Conservation (phyloP, 108 stramenopile genomes). For the Discostella stelligeroides region DNA sequence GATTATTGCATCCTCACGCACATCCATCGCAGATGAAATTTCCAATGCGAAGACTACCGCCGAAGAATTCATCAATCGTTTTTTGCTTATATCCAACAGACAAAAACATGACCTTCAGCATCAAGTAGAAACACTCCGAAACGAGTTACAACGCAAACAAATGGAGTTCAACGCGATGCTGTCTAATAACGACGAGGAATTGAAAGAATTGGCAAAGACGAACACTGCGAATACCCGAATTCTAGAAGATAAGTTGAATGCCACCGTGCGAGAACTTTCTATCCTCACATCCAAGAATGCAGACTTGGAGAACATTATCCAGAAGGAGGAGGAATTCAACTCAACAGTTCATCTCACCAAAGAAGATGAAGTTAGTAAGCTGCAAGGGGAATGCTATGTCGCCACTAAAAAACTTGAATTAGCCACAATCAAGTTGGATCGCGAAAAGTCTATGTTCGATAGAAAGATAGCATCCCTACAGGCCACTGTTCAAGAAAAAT, state of each 20-base stretch:
- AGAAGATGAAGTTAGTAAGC: neutral
- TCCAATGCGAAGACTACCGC: neutral
- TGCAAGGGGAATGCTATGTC: conserved; percentile 3
- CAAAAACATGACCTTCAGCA: neutral
- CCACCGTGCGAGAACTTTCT: no score
- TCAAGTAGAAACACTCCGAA: neutral
- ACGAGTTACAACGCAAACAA: neutral
- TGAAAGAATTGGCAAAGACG: neutral
- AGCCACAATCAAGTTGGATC: conserved; percentile 13
- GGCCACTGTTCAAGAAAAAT: neutral
- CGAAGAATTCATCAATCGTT: neutral
- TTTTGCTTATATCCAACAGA: neutral
- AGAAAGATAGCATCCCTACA: conserved; percentile 9
- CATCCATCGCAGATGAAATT: neutral
- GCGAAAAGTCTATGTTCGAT: conserved; percentile 4
- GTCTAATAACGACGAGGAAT: neutral
- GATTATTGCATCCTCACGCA: neutral
- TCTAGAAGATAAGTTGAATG: no score
- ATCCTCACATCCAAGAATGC: neutral
- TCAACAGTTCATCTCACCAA: neutral
- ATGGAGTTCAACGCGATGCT: neutral
- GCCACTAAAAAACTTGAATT: neutral
- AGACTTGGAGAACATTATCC: neutral
- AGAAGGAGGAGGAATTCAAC: neutral
- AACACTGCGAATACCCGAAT: no score